Conservation (phyloP, 495 filamentous ascomycete species). For the Neurospora sp. region DNA sequence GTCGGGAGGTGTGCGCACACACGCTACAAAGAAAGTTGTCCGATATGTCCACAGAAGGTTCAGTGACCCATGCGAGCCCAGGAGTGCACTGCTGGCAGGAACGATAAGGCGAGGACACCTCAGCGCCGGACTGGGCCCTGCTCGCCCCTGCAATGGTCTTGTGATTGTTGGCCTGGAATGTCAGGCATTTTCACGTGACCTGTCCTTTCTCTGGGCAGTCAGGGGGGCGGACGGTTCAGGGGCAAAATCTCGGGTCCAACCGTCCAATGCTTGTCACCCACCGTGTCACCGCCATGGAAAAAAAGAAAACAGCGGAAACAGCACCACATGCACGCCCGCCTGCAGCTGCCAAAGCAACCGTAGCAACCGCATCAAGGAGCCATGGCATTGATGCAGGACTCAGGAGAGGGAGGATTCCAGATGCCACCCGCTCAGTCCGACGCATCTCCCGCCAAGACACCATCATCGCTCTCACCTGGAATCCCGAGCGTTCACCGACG, state of each 20-base stretch:
- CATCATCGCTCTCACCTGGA: neutral
- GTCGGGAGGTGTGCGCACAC: neutral
- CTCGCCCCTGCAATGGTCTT: neutral
- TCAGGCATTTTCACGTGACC: neutral
- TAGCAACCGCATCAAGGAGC: neutral
- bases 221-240: neutral
- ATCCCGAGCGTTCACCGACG: neutral
- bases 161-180: neutral
- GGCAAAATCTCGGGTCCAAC: neutral
- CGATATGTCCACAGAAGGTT: neutral
- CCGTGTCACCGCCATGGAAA: neutral
- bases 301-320: neutral
- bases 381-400: neutral
- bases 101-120: neutral
- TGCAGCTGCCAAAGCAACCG: neutral
- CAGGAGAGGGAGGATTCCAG: neutral
- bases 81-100: neutral
- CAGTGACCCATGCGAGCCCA: neutral
- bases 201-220: neutral
- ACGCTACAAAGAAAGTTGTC: neutral
- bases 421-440: neutral
- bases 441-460: neutral
- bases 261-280: neutral
- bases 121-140: neutral
- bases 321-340: neutral